phyloP scores from a whole-genome alignment of 805 yeast genomes.

The Candida sanyiensis region DNA sequence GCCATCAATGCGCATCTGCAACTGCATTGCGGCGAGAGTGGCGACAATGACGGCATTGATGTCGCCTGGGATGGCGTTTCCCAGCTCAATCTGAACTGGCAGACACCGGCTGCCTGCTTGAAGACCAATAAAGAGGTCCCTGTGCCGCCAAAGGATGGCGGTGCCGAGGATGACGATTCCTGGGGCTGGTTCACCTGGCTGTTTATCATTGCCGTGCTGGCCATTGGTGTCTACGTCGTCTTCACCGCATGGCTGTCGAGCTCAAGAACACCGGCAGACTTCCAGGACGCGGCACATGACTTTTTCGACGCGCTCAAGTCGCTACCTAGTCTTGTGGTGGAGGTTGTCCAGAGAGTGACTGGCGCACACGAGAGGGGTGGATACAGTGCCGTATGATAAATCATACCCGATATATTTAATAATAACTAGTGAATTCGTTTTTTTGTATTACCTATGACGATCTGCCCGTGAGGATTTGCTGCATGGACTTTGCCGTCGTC shows the following conservation, averaged over 20 bases:
- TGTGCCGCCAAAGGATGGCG: slow-evolving; percentile 17
- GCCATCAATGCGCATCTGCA: slow-evolving; percentile 41
- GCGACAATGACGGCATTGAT: slow-evolving; percentile 25
- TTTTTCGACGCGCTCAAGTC: slow-evolving; percentile 62
- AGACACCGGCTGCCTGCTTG: slow-evolving; percentile 38
- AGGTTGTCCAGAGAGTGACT: slow-evolving; percentile 59
- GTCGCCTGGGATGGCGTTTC: slow-evolving; percentile 21
- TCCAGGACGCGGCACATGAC: slow-evolving; percentile 69
- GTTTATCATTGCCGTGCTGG: slow-evolving; percentile 66
- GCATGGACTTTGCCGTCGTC: slow-evolving; percentile 62
- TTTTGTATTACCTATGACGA: no score
- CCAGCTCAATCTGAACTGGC: slow-evolving; percentile 31
- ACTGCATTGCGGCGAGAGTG: slow-evolving; percentile 39
- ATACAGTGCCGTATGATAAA: slow-evolving; percentile 70
- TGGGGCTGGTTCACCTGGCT: slow-evolving; percentile 85
- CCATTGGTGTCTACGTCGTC: slow-evolving; percentile 64
- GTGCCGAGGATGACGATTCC: slow-evolving; percentile 30
- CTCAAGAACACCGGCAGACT: slow-evolving; percentile 58
- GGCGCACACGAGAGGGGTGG: slow-evolving; percentile 72
- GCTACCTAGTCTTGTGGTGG: slow-evolving; percentile 60
- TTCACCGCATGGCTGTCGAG: slow-evolving; percentile 74
- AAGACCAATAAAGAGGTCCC: slow-evolving; percentile 27
- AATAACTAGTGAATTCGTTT: no score
- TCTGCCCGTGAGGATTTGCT: slow-evolving; percentile 30
- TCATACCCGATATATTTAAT: no score